Base-by-base conservation (phyloP, 75 land plant species). In the Chamaecyparis obtusa region DNA sequence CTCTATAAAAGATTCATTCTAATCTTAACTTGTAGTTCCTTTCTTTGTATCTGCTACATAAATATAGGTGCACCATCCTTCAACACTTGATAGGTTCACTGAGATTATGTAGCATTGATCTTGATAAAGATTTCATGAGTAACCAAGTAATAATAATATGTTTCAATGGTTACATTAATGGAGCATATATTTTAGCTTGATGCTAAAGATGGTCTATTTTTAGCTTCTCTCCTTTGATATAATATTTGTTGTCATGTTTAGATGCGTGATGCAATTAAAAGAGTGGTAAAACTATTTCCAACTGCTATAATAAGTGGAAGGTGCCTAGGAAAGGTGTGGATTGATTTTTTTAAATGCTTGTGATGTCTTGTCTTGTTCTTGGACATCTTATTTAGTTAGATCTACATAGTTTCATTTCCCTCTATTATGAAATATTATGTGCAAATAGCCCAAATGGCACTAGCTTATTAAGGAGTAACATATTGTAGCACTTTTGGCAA, bases 231-330 rank as follows among this genome's bases (percentile, higher is more conserved):
- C 16, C 30, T 87, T 15, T 32, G 86, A 24, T 76, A 51, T 10
- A n/a, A 17, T 51, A 36, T 82, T 87, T 85, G 5, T 49, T 87
- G 56, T 44, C n/a, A 51, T 81, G 9, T 51, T 54, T 91, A 95
- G 97, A 95, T 95, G 97, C 88, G 95, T 54, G 72, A 5, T n/a
- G 90, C 94, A n/a, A 94, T 95, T 19, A 92, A 86, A 35, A 87
- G 89, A 3, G 91, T 92, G 19, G 95, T 94, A 14, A 88, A 85
- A 51, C 86, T 83, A 57, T 95, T 95, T 88, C 95, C 97, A 0
- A 95, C 95, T 19, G 97, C 97, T 24, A 95, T 95, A 41, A 94
- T 95, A 9, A 94, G 89, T 79, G 97, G 97, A 41, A 83, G 97
- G 88, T 86, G 95, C 88, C 46, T 88, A 56, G 95, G 91, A 32